phyloP scores from a whole-genome alignment of 2,329 filamentous ascomycete genomes.

The Talaromyces sp. region DNA sequence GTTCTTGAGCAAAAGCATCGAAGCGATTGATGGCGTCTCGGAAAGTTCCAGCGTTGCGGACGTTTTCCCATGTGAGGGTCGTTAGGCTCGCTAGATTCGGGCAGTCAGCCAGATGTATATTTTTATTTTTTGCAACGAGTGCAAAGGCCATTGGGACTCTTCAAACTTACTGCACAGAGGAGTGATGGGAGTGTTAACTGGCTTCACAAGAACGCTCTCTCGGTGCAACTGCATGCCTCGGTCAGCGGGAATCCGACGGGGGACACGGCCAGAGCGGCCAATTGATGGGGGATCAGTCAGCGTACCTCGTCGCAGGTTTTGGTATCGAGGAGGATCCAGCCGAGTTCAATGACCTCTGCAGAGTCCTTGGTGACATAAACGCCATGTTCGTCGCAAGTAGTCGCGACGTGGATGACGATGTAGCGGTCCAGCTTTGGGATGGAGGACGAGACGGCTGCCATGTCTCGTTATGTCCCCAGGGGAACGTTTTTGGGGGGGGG shows the following conservation, averaged over 20 bases:
- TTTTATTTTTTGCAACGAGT: slow-evolving; percentile 17
- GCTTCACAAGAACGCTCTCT: slow-evolving; percentile 95
- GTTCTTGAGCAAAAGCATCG: slow-evolving; percentile 86
- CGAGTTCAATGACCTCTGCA: slow-evolving; percentile 97
- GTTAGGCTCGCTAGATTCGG: slow-evolving; percentile 74
- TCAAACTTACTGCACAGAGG: slow-evolving; percentile 91
- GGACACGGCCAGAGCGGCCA: neutral
- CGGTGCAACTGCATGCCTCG: slow-evolving; percentile 66
- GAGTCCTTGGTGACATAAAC: slow-evolving; percentile 99
- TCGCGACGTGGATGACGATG: slow-evolving; percentile 96
- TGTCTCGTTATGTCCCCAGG: slow-evolving; percentile 17
- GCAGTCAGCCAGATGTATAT: slow-evolving; percentile 8
- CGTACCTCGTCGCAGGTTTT: slow-evolving; percentile 89
- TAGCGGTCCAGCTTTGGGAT: slow-evolving; percentile 85
- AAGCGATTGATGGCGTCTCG: slow-evolving; percentile 94
- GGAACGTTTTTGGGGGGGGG: slow-evolving; percentile 1
- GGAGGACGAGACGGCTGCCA: slow-evolving; percentile 44
- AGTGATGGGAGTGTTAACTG: slow-evolving; percentile 97
- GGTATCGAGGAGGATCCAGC: slow-evolving; percentile 92
- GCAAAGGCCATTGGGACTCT: slow-evolving; percentile 10
- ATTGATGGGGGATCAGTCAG: neutral
- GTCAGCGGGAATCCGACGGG: slow-evolving; percentile 21
- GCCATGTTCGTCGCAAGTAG: slow-evolving; percentile 97
- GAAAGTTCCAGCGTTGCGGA: slow-evolving; percentile 94
- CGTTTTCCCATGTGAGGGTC: slow-evolving; percentile 97